Percentiles rank a stretch among this genome's conserved stretches.
Conservation (phyloP, 495 filamentous ascomycete species). For the Collariella sp. region DNA sequence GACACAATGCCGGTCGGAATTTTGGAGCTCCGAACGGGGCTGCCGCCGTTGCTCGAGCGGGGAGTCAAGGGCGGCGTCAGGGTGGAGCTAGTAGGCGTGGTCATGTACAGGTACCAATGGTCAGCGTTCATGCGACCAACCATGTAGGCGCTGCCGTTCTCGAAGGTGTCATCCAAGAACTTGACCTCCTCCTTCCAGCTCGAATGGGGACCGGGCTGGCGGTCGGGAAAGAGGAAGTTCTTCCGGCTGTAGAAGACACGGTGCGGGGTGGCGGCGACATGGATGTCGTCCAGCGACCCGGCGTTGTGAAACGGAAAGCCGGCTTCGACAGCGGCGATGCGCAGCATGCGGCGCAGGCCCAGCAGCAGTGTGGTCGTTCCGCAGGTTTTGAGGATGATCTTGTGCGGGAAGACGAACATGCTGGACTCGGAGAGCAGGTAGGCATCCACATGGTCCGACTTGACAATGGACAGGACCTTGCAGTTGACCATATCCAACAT, state of each 20-base stretch:
- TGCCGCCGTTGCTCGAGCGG: constrained; percentile 16
- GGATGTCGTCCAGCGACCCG: constrained; percentile 44
- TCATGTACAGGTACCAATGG: constrained; percentile 98
- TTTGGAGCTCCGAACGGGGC: constrained; percentile 31
- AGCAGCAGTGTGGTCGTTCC: constrained; percentile 91
- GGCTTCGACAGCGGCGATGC: constrained; percentile 78
- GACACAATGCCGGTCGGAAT: constrained; percentile 62
- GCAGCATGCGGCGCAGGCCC: constrained; percentile 79
- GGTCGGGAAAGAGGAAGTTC: constrained; percentile 95
- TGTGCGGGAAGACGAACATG: constrained; percentile 99
- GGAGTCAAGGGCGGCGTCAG: constrained; percentile 84
- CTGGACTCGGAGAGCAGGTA: constrained; percentile 98
- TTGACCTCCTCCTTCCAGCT: constrained; percentile 97
- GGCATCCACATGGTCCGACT: constrained; percentile 93
- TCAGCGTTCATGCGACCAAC: constrained; percentile 99
- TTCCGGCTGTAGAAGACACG: constrained; percentile 98
- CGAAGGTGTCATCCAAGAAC: constrained; percentile 80
- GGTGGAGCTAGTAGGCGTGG: constrained; percentile 62
- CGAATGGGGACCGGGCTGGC: constrained; percentile 86
- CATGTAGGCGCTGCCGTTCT: constrained; percentile 95
- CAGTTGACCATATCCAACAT: constrained; percentile 98
- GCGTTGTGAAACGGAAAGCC: constrained; percentile 65
- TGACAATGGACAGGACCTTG: constrained; percentile 90
- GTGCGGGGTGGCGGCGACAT: constrained; percentile 74
- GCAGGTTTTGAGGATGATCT: constrained; percentile 97